Percentiles rank a stretch among this genome's conserved stretches.
Conservation (phyloP, 2,329 filamentous ascomycete species). For the Fusarium bactridioides region DNA sequence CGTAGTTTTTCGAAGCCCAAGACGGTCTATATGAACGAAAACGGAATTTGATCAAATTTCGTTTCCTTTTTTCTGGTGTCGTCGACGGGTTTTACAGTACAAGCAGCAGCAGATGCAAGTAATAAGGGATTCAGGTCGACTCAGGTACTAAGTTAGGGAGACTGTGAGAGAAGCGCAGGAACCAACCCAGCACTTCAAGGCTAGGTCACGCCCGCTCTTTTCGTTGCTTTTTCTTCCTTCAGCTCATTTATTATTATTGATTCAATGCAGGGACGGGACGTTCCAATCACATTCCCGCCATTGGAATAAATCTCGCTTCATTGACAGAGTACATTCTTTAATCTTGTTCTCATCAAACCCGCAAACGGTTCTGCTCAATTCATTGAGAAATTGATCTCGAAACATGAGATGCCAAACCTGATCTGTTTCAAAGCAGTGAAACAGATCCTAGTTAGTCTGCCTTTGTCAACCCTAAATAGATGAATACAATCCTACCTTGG, state of each 20-base stretch:
- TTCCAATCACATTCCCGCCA: slow-evolving; percentile 4
- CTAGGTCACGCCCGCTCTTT: not conserved
- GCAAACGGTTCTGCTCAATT: not conserved
- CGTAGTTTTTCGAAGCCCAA: not conserved
- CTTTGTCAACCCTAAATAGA: not conserved
- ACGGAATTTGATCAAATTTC: not conserved
- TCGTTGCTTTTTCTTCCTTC: not conserved
- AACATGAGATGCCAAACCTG: slow-evolving; percentile 6
- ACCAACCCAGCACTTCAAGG: not conserved
- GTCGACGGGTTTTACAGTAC: not conserved
- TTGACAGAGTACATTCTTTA: not conserved
- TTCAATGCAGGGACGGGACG: not conserved
- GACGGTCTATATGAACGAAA: not conserved
- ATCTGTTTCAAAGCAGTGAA: slow-evolving; percentile 13
- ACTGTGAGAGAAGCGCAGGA: not conserved
- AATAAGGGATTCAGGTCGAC: too few relatives aligned
- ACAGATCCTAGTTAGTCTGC: slow-evolving; percentile 10
- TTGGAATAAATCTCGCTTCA: not conserved
- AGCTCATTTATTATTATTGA: not conserved
- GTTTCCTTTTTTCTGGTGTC: not conserved
- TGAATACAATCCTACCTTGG: not conserved
- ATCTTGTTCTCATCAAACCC: not conserved
- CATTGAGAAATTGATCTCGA: not conserved
- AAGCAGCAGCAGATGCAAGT: not conserved
- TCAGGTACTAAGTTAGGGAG: not conserved